Evolutionary conservation across 2,329 filamentous ascomycete species (phyloP).

Genomic region (Trematosphaeria pertusa): DNA sequence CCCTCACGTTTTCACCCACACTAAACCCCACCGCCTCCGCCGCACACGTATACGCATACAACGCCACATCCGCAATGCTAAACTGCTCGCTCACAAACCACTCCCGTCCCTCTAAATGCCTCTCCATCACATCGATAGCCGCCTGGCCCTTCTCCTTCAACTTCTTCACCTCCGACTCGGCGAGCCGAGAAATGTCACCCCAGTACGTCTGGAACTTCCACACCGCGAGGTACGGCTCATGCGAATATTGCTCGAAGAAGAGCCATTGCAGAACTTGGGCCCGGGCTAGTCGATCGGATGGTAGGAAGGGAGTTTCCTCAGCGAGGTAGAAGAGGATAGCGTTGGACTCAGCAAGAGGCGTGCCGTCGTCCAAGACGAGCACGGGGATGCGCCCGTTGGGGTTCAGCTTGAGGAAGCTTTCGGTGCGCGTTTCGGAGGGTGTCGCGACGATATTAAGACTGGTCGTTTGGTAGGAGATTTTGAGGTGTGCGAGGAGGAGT

Average conservation of each 20-base stretch:
- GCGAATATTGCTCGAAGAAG: slow-evolving; percentile 26
- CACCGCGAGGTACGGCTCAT: slow-evolving; percentile 23
- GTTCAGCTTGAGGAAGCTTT: slow-evolving; percentile 20
- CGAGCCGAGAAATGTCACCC: slow-evolving; percentile 12
- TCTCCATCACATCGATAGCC: slow-evolving; percentile 23
- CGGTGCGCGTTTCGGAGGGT: slow-evolving; percentile 15
- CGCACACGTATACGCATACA: slow-evolving; percentile 15
- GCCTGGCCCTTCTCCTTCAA: slow-evolving; percentile 17
- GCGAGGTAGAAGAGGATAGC: slow-evolving; percentile 24
- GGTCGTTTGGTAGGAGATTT: slow-evolving; percentile 17
- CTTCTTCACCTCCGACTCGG: slow-evolving; percentile 9
- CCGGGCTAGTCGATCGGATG: slow-evolving; percentile 10
- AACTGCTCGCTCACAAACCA: slow-evolving; percentile 21
- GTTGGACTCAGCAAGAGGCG: slow-evolving; percentile 20
- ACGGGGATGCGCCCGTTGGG: slow-evolving; percentile 21
- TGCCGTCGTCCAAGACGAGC: slow-evolving; percentile 22
- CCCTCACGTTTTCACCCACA: slow-evolving; percentile 18
- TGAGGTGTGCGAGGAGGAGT: slow-evolving; percentile 21
- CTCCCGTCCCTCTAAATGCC: slow-evolving; percentile 16
- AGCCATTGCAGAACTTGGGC: slow-evolving; percentile 22
- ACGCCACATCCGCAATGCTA: slow-evolving; percentile 23
- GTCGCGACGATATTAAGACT: slow-evolving; percentile 17
- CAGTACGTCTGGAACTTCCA: slow-evolving; percentile 21
- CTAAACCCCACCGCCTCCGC: slow-evolving; percentile 18
- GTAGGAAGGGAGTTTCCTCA: slow-evolving; percentile 16